phyloP scores from a whole-genome alignment of 106 monocot genomes.

The Chionographis japonica region DNA sequence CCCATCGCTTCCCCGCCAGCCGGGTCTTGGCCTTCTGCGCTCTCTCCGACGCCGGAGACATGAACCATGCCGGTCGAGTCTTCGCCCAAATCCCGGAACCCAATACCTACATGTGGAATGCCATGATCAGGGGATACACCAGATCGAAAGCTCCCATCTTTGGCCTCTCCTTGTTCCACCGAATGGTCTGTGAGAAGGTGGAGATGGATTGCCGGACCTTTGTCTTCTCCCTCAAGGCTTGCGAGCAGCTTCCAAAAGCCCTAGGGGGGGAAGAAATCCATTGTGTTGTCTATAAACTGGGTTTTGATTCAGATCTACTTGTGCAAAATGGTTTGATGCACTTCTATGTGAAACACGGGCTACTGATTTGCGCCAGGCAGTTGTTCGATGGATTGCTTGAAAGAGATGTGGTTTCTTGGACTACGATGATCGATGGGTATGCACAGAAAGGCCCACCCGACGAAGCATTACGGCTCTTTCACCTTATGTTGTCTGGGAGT shows the following conservation, averaged over 20 bases:
- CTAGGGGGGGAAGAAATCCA: constrained; percentile 30
- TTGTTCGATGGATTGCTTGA: constrained; percentile 39
- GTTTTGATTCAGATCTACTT: constrained; percentile 31
- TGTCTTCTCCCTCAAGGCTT: constrained; percentile 55
- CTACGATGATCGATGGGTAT: constrained; percentile 65
- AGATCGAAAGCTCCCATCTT: constrained; percentile 4
- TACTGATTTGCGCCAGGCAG: constrained; percentile 12
- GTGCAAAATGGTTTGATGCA: constrained; percentile 48
- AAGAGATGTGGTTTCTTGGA: constrained; percentile 75
- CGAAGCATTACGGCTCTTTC: constrained; percentile 38
- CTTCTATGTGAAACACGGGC: constrained; percentile 28
- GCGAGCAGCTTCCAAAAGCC: constrained; percentile 12
- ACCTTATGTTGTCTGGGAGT: constrained; percentile 15
- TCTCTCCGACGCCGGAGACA: constrained; percentile 36
- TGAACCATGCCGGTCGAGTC: constrained; percentile 40
- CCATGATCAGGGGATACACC: constrained; percentile 56
- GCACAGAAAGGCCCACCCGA: constrained; percentile 10
- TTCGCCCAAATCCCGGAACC: constrained; percentile 27
- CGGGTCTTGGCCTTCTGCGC: constrained; percentile 69
- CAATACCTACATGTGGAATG: constrained; percentile 53
- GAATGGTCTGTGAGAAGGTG: constrained; percentile 11
- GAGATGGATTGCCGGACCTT: constrained; percentile 43
- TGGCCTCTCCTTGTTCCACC: constrained; percentile 22
- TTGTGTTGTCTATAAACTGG: constrained; percentile 23
- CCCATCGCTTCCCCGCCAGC: constrained; percentile 58